These are phyloP conservation scores for Pseudozyma thailandica DNA, from an alignment of 1,284 basidiomycete species.

Conservation along the genomic window DNA sequence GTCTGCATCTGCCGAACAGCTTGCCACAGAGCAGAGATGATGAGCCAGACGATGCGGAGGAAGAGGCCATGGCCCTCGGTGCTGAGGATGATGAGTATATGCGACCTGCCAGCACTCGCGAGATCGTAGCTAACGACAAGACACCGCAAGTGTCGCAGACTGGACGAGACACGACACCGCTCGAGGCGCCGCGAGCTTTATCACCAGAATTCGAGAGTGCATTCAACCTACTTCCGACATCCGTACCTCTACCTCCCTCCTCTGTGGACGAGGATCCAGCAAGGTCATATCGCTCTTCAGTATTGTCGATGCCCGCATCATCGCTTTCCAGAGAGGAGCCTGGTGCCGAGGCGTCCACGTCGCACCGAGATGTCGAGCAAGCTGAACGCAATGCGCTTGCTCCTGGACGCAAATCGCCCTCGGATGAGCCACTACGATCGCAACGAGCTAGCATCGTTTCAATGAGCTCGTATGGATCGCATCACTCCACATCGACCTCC, in stretches of 20 bases:
- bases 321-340: background rate
- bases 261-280: background rate
- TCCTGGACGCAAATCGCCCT: constrained; percentile 5
- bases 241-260: background rate
- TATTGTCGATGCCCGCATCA: background rate
- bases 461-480: constrained; percentile 15
- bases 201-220: background rate
- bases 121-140: background rate
- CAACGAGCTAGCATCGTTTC: constrained; percentile 32
- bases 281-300: background rate
- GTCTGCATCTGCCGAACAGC: constrained; percentile 22
- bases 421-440: constrained; percentile 25
- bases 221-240: background rate
- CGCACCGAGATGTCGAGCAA: background rate
- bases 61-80: background rate
- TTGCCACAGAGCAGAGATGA: constrained; percentile 4
- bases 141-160: background rate
- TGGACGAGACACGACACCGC: constrained; percentile 1
- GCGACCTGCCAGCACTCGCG: background rate
- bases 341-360: background rate
- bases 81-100: constrained; percentile 1
- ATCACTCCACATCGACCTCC: constrained; percentile 8
- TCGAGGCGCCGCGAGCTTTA: background rate
- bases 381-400: background rate
- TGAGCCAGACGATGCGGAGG: background rate